Conservation (phyloP, 1,284 basidiomycete genomes). For the Papiliotrema nemorosa region DNA sequence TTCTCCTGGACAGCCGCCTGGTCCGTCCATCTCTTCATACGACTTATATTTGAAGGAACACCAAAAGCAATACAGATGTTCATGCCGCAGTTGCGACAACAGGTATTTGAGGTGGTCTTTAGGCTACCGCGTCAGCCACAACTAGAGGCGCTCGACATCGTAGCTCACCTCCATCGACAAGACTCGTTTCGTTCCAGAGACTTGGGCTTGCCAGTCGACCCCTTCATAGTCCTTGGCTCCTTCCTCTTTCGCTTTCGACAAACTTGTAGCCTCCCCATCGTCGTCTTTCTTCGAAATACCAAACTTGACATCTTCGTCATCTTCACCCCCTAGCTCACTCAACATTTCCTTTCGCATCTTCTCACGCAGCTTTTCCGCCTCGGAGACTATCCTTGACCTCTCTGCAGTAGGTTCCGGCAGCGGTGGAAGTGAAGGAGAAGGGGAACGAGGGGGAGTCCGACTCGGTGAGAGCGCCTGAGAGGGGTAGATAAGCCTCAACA, state of each 20-base stretch:
- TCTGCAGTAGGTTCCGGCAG: constrained; percentile 12
- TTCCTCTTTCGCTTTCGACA: constrained; percentile 6
- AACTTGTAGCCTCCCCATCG: constrained; percentile 1
- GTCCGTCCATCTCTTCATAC: constrained; percentile 45
- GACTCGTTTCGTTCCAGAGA: constrained; percentile 41
- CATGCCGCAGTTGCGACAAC: constrained; percentile 40
- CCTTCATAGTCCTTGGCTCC: constrained; percentile 7
- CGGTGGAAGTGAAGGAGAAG: neutral
- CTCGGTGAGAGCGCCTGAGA: constrained; percentile 19
- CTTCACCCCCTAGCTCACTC: constrained; percentile 16
- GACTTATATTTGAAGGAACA: constrained; percentile 40
- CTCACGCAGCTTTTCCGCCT: constrained; percentile 39
- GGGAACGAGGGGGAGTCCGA: constrained; percentile 12
- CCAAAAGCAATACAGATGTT: constrained; percentile 49
- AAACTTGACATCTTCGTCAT: constrained; percentile 17
- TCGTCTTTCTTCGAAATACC: neutral
- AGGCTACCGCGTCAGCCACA: constrained; percentile 18
- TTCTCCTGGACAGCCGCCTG: constrained; percentile 48
- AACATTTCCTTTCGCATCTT: constrained; percentile 47
- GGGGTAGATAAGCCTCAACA: constrained; percentile 40
- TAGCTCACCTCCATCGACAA: constrained; percentile 46
- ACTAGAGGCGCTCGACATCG: neutral
- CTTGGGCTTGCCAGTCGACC: constrained; percentile 36
- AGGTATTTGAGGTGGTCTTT: constrained; percentile 39
- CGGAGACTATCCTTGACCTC: constrained; percentile 24